phyloP scores from a whole-genome alignment of 2,329 filamentous ascomycete genomes.

The Falciphora oryzae region DNA sequence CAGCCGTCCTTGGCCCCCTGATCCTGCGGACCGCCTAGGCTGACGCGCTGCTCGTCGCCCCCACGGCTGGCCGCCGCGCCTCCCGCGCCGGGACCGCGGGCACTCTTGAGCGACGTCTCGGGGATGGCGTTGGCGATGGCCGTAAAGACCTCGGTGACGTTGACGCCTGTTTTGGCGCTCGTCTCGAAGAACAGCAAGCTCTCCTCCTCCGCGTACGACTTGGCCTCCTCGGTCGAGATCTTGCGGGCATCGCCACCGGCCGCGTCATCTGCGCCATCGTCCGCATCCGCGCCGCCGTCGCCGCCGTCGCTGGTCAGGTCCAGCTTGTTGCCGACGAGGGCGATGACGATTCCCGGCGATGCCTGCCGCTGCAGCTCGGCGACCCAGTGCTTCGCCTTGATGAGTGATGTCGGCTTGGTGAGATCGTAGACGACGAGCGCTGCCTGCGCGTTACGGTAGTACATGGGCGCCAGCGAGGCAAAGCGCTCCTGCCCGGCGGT shows the following conservation, averaged over 20 bases:
- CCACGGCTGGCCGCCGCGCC: constrained; percentile 52
- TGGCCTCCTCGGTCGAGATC: constrained; percentile 84
- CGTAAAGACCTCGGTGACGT: constrained; percentile 93
- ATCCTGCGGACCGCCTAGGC: constrained; percentile 68
- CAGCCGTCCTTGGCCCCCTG: constrained; percentile 83
- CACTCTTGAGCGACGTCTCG: constrained; percentile 89
- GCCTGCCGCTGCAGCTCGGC: constrained; percentile 95
- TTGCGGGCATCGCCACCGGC: constrained; percentile 67
- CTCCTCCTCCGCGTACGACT: constrained; percentile 92
- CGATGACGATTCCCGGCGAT: constrained; percentile 92
- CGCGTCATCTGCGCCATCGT: constrained; percentile 53
- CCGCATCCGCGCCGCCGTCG: constrained; percentile 39
- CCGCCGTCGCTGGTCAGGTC: constrained; percentile 68
- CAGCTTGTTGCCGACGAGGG: constrained; percentile 93
- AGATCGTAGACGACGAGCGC: constrained; percentile 98
- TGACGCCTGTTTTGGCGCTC: constrained; percentile 90
- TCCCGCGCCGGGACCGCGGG: constrained; percentile 60
- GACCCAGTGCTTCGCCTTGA: constrained; percentile 98
- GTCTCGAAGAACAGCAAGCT: constrained; percentile 95
- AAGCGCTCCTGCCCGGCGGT: constrained; percentile 97
- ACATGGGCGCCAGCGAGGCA: constrained; percentile 95
- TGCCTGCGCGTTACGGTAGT: constrained; percentile 97
- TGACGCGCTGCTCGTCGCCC: constrained; percentile 70
- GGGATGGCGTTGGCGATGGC: constrained; percentile 98
- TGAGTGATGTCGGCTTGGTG: constrained; percentile 89